Conservation (phyloP, 371 early-diverging fungal genomes). For the Rhizopus stolonifer region DNA sequence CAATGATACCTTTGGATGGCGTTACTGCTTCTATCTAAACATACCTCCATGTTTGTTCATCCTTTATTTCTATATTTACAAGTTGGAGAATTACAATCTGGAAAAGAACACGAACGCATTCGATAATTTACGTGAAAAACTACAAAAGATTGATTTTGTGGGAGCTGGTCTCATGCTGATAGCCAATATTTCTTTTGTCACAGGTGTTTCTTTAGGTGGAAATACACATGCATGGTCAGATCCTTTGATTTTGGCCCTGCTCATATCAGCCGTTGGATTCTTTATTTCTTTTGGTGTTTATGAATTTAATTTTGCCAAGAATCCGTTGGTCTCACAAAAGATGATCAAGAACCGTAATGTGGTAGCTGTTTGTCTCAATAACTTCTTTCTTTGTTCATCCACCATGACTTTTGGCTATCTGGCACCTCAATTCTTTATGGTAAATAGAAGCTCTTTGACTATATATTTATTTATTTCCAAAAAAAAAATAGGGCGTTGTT, state of each 20-base stretch:
- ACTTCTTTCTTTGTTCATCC: slow-evolving; percentile 37
- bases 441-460: slow-evolving; percentile 14
- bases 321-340: slow-evolving; percentile 60
- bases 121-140: no score
- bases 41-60: slow-evolving; percentile 62
- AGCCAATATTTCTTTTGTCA: slow-evolving; percentile 53
- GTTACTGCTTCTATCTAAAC: slow-evolving; percentile 76
- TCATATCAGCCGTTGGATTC: slow-evolving; percentile 41
- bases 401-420: slow-evolving; percentile 32
- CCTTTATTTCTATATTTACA: slow-evolving; percentile 26
- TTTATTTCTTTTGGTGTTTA: slow-evolving; percentile 49
- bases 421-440: slow-evolving; percentile 45
- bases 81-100: slow-evolving; percentile 33
- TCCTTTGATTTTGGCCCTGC: slow-evolving; percentile 50
- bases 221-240: slow-evolving; percentile 61
- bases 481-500: slow-evolving; percentile 41
- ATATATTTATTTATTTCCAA: no score
- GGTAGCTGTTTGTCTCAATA: slow-evolving; percentile 27
- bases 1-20: slow-evolving; percentile 58
- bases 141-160: slow-evolving; percentile 56
- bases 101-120: slow-evolving; percentile 24
- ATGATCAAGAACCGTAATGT: slow-evolving; percentile 38
- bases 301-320: slow-evolving; percentile 58
- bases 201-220: slow-evolving; percentile 63
- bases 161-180: slow-evolving; percentile 54